Evolutionary conservation across 441 rosid species (phyloP), one percentile per base, ranked within the genome.

Genomic region (Jatropha multifida): DNA sequence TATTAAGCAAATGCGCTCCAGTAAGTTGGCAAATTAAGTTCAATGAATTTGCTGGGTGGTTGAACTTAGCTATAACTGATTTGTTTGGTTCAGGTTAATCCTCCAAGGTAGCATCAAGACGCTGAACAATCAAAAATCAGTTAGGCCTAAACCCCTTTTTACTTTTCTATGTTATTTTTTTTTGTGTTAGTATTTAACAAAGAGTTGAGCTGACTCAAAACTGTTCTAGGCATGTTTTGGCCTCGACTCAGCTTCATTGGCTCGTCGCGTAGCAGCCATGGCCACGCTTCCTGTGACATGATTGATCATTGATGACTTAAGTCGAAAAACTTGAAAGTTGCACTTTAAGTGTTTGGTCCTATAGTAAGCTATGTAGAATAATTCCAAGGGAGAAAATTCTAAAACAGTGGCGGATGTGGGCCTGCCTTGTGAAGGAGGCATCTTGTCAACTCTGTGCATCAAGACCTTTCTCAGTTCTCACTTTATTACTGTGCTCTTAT

Each of bases 401-500:
- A 13, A 40, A 69, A 72, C 41, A 60, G 77, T 63, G 61, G 59
- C n/a, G 14, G 56, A 37, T 46, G 46, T 79, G 86, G 88, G 73
- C 75, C 85, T 64, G 20, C 55, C 77, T 18, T 11, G 40, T 32
- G 67, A 77, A 74, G 48, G 74, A 73, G 63, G 78, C 81, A 81
- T 88, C 87, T 75, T 71, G 82, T 83, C 86, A 82, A 80, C 82
- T 18, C 73, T 4, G 81, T 75, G 72, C 4, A 58, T 55, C 78
- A 74, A 37, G 38, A 23, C 32, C 65, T 56, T 69, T 79, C 32
- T 67, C 13, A 2, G 4, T 7, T 20, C 4, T 58, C 65, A 73
- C 80, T 78, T 75, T 58, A 51, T 51, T 59, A 23, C 74, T 15
- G 7, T 41, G 51, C 52, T 71, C 67, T 44, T 69, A 15, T 44